These are phyloP conservation scores for Exserohilum rostratum DNA, from an alignment of 2,329 filamentous ascomycete species.

Conservation along the genomic window DNA sequence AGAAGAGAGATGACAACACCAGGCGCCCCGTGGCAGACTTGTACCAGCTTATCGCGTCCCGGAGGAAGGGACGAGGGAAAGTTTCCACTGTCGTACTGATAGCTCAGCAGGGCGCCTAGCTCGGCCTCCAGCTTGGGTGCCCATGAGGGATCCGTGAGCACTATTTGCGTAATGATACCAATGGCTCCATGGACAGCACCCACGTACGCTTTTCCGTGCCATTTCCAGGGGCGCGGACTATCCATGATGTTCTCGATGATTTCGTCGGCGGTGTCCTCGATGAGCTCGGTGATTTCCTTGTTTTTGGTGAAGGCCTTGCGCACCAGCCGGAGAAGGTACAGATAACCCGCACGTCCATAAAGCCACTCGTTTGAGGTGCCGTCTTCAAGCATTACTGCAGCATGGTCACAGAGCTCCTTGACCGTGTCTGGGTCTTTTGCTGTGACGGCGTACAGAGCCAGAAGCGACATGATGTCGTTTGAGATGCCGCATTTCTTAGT, in stretches of 20 bases:
- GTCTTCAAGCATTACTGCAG: slow-evolving; percentile 53
- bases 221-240: slow-evolving; percentile 65
- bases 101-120: slow-evolving; percentile 62
- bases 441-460: slow-evolving; percentile 58
- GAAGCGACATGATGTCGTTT: slow-evolving; percentile 58
- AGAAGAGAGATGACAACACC: slow-evolving; percentile 66
- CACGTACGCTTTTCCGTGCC: slow-evolving; percentile 67
- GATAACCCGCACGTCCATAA: slow-evolving; percentile 69
- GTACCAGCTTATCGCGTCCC: slow-evolving; percentile 60
- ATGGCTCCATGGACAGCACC: slow-evolving; percentile 72
- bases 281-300: slow-evolving; percentile 57
- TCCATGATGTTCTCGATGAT: slow-evolving; percentile 66
- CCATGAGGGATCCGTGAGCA: slow-evolving; percentile 62
- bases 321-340: slow-evolving; percentile 71
- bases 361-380: slow-evolving; percentile 66
- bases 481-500: slow-evolving; percentile 56
- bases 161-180: slow-evolving; percentile 73
- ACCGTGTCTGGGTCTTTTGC: slow-evolving; percentile 58
- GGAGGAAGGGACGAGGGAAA: slow-evolving; percentile 64
- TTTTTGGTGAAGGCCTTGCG: slow-evolving; percentile 62
- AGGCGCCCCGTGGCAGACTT: slow-evolving; percentile 72
- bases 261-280: slow-evolving; percentile 60
- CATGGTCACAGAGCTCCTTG: slow-evolving; percentile 57
- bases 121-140: slow-evolving; percentile 61
- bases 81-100: slow-evolving; percentile 67